Evolutionary conservation across 2,329 filamentous ascomycete genomes (phyloP), one percentile per base, ranked within the genome.

Genomic region (Trichophyton simii): DNA sequence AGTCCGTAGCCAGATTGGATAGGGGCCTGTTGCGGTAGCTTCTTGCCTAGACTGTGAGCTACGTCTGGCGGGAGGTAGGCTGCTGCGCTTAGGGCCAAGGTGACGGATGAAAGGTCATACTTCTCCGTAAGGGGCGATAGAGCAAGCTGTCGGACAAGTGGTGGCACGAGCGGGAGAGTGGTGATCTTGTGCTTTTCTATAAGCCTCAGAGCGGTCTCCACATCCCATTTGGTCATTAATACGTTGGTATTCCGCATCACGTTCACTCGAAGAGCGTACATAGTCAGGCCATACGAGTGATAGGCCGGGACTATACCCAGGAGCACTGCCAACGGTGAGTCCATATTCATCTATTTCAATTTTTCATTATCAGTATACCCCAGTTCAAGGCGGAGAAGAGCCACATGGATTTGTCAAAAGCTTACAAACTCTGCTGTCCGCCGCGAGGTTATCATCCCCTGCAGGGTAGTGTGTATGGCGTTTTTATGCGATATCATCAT

Each of bases 401-500:
- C 28, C 28, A 5, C 11, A 28, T 25, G n/a, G 13, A 58, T 44
- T 9, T 20, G 55, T 38, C 11, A 38, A 25, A 15, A 7, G 25
- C 58, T 31, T 58, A 63, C 62, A 58, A 62, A 63, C 42, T 63
- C 57, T 7, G 58, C 60, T 0, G 57, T 48, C 36, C 38, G 60
- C 11, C 22, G 22, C 9, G 36, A 57, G 57, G 25, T 60, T n/a
- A 63, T 62, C 60, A 60, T 44, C 15, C 62, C 60, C 50, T 63
- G 62, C 46, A 62, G 44, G 11, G 57, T 58, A 3, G 60, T 60
- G 31, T 62, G 62, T 38, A 63, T 60, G 22, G 62, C 62, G 52
- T 63, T 63, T n/a, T 58, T 63, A n/a, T 63, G 62, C 15, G 62
- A 57, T 41, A 63, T 63, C 62, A 63, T 63, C 62, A 63, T 63